phyloP scores from a whole-genome alignment of 495 filamentous ascomycete genomes.

The Pyrenula aspistea region DNA sequence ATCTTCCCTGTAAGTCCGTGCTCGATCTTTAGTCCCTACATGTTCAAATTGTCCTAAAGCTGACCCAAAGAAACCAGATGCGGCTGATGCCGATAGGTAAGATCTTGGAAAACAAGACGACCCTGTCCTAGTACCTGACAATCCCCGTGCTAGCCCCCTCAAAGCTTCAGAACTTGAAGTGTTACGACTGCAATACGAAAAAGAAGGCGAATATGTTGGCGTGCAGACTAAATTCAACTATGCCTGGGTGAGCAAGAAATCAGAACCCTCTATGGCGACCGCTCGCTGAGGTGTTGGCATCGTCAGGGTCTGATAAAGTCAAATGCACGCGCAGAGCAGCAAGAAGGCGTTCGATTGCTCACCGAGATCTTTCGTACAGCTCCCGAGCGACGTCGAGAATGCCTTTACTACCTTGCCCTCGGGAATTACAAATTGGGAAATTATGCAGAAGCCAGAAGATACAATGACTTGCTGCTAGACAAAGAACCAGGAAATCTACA shows the following conservation, averaged over 20 bases:
- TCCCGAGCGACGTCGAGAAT: slow-evolving; percentile 86
- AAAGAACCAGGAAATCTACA: slow-evolving; percentile 85
- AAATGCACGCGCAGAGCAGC: slow-evolving; percentile 67
- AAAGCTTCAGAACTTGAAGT: slow-evolving; percentile 85
- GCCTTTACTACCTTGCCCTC: slow-evolving; percentile 91
- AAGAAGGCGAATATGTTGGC: slow-evolving; percentile 90
- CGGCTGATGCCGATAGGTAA: slow-evolving; percentile 92
- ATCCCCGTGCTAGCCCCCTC: slow-evolving; percentile 49
- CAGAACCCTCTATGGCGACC: neutral
- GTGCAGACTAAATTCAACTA: slow-evolving; percentile 99
- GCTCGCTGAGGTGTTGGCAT: neutral
- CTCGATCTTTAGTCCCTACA: too few species aligned
- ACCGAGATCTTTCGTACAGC: slow-evolving; percentile 93
- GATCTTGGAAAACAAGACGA: slow-evolving; percentile 8
- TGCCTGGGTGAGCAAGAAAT: slow-evolving; percentile 61
- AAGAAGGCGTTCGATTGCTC: slow-evolving; percentile 85
- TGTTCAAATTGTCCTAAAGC: too few species aligned
- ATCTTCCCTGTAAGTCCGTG: slow-evolving; percentile 8
- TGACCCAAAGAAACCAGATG: too few species aligned
- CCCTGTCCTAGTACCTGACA: slow-evolving; percentile 4
- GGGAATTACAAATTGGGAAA: slow-evolving; percentile 98
- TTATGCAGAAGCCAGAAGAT: slow-evolving; percentile 84
- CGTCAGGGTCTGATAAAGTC: slow-evolving; percentile 88
- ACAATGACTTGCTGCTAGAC: slow-evolving; percentile 84
- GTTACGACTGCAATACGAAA: slow-evolving; percentile 84